Conservation (phyloP, 768 basidiomycete genomes). For the Amanita pseudoporphyria region DNA sequence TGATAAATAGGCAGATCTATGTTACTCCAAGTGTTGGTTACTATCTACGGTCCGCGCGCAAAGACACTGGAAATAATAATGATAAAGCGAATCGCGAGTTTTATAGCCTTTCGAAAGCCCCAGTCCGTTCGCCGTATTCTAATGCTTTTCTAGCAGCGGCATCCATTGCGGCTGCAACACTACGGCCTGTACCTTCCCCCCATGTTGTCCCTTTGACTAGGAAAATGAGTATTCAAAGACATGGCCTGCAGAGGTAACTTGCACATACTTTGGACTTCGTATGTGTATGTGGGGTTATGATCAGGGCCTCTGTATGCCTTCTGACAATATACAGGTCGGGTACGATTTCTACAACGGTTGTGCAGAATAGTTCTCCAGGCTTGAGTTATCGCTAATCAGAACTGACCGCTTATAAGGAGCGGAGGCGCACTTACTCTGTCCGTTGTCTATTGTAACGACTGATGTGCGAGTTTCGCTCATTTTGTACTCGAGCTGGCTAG, state of each 20-base stretch:
- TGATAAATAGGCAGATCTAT: no score
- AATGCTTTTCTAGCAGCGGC: background rate
- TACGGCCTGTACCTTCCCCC: background rate
- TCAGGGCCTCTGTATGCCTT: background rate
- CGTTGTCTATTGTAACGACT: background rate
- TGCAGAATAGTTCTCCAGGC: conserved; percentile 1
- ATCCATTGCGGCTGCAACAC: background rate
- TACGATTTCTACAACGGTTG: conserved; percentile 1
- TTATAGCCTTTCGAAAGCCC: background rate
- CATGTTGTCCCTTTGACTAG: conserved; percentile 2
- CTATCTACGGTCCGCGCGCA: no score
- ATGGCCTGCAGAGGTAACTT: background rate
- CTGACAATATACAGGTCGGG: background rate
- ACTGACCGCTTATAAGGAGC: background rate
- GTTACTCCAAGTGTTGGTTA: no score
- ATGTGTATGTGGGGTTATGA: background rate
- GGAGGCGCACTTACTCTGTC: background rate
- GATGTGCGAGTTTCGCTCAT: no score
- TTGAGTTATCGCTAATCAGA: background rate
- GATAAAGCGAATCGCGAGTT: background rate
- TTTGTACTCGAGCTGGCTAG: no score
- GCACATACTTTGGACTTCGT: conserved; percentile 2
- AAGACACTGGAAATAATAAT: no score
- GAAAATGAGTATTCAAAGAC: background rate
- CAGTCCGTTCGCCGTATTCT: background rate